Base-by-base conservation (phyloP, 208 protist genomes). In the Trypanosoma avium region DNA sequence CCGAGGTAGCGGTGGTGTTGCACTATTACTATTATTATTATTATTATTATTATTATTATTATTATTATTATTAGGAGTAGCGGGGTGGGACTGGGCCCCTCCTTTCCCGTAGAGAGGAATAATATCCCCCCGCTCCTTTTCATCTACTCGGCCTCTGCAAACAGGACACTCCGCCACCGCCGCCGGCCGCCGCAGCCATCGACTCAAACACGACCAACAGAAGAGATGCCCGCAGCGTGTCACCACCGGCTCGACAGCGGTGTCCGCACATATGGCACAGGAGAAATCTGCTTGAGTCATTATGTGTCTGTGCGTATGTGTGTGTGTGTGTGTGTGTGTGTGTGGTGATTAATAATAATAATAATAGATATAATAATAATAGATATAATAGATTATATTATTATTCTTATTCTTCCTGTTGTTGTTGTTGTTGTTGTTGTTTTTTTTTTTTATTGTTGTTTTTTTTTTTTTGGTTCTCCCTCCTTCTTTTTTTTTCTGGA, bases 161-260 rank as follows among this genome's bases (percentile, higher is more conserved):
- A 91, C 82, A 0, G 88, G 88, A 48, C 85, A 94, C 48, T 89
- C 83, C 22, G 62, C 53, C 7, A 71, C 61, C 0, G 70, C 84
- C n/a, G 59, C 15, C 0, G 62, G 65, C 19, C 73, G 75, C 36
- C 61, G 64, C 17, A 94, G 82, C 88, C 88, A 94, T 46, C 79
- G 70, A 22, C 86, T 81, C 10, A 94, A 79, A 60, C 88, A 94
- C 8, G 54, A 67, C 86, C 88, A 94, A 75, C 88, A 94, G 59
- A 92, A 94, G 27, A 94, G 75, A 59, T 94, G 88, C 10, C 88
- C 88, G 45, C 88, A 94, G 4, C 85, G 82, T 42, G 88, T 92
- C 21, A 94, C 88, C 27, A 94, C 88, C 0, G 88, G 88, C 27
- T 92, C 79, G 0, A 54, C 63, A 13, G 85, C 85, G 6, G 68